Evolutionary conservation across 768 basidiomycete species (phyloP), one percentile per base, ranked within the genome.

Genomic region (Scleroderma bovista): DNA sequence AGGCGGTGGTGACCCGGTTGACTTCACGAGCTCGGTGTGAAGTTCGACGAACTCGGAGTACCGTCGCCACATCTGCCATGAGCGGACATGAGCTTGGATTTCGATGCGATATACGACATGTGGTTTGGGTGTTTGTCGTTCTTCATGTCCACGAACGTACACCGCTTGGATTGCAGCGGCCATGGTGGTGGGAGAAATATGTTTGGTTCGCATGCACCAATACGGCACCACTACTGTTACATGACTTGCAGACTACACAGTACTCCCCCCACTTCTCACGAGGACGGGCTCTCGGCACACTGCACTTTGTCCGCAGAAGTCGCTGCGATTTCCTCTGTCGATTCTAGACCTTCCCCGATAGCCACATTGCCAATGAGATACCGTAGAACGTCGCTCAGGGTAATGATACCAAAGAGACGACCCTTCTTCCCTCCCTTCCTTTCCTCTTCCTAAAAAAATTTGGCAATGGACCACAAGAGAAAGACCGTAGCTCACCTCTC

Each of bases 31-130:
- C 60, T 93, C 87, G 8, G 79, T 77, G 66, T 94, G 80, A 7
- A 98, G 81, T 59, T 90, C 84, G 62, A 79, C 83, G 70, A 98
- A 98, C 70, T 96, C 93, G 38, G 91, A 93, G 72, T 97, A 98
- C 44, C 95, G 87, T 51, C 87, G 76, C 83, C 88, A 89, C 77
- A 96, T 88, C 50, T 86, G 81, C 93, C 94, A 97, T 63, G 90
- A 86, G 53, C 89, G 84, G 24, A 93, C 88, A 48, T 90, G 83
- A 6, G 92, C 92, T 57, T 88, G 82, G 58, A 97, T 83, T 60
- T 85, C 79, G 64, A 95, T 87, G 54, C 76, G 76, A 71, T 86
- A 95, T 58, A 88, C 89, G 50, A 78, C 76, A 62, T 94, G 90
- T n/a, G 81, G 69, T 60, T 87, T 89, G 56, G 90, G 89, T 36